Percentiles rank a stretch among this genome's conserved stretches.
Evolutionary conservation across 2,329 filamentous ascomycete species (phyloP).

Genomic region (Claviceps sp.): DNA sequence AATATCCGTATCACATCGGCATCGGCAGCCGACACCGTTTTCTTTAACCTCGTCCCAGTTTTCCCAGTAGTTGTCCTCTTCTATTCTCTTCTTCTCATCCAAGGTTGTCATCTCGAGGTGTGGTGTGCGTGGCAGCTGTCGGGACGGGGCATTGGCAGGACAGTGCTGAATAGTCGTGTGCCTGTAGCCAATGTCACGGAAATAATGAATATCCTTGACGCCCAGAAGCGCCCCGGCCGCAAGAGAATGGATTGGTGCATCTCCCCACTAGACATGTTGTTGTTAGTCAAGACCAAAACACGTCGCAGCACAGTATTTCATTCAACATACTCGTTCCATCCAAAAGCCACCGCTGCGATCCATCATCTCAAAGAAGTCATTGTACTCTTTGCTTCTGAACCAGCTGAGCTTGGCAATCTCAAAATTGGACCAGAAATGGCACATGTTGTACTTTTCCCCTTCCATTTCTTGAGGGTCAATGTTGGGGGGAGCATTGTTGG

Average conservation of each 20-base stretch:
- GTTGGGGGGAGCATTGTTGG: constrained; percentile 55
- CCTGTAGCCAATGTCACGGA: constrained; percentile 95
- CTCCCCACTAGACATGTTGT: constrained; percentile 65
- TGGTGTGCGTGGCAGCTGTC: constrained; percentile 68
- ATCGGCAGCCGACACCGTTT: constrained; percentile 93
- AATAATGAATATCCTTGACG: constrained; percentile 85
- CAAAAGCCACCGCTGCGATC: constrained; percentile 95
- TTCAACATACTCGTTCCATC: constrained; percentile 73
- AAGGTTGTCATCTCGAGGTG: constrained; percentile 70
- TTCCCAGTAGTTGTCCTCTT: constrained; percentile 96
- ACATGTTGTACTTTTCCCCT: constrained; percentile 98
- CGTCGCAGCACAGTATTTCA: background rate
- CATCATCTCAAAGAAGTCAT: constrained; percentile 99
- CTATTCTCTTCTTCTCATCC: constrained; percentile 70
- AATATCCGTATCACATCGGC: constrained; percentile 93
- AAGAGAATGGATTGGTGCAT: constrained; percentile 94
- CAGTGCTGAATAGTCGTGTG: constrained; percentile 99
- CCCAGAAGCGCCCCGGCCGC: constrained; percentile 79
- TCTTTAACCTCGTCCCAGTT: constrained; percentile 76
- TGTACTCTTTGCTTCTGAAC: constrained; percentile 94
- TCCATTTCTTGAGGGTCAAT: constrained; percentile 93
- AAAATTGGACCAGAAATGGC: constrained; percentile 99
- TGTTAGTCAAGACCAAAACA: constrained; percentile 12
- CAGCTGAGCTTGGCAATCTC: constrained; percentile 91
- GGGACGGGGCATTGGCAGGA: constrained; percentile 82